phyloP scores from a whole-genome alignment of 2,329 filamentous ascomycete species.

The Coniochaeta sp. region DNA sequence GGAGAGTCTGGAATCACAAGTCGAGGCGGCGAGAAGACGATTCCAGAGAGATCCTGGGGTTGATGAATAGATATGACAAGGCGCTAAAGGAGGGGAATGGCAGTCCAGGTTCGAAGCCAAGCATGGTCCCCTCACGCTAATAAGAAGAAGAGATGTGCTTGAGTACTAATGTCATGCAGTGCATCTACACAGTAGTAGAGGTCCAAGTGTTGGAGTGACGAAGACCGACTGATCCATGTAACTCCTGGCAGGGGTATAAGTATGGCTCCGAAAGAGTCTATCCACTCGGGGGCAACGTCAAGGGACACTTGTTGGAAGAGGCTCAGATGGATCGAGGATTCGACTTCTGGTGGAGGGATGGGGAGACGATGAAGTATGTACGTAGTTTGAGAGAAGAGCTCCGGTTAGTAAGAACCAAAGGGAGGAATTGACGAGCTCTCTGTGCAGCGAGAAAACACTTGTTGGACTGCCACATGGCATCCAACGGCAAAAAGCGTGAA shows the following conservation, averaged over 20 bases:
- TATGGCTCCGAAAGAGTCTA: neutral
- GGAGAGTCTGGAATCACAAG: neutral
- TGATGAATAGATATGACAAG: neutral
- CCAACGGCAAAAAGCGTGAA: neutral
- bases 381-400: neutral
- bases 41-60: neutral
- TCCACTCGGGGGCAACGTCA: neutral
- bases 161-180: neutral
- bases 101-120: neutral
- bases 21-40: neutral
- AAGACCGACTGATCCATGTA: neutral
- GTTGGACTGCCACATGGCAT: neutral
- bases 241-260: neutral
- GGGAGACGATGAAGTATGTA: neutral
- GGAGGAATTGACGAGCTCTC: neutral
- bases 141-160: neutral
- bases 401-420: neutral
- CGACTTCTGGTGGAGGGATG: neutral
- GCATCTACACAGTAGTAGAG: neutral
- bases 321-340: neutral
- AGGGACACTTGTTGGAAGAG: neutral
- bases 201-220: neutral
- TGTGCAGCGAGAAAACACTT: neutral
- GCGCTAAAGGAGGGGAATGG: neutral
- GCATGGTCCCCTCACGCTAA: neutral